Percentiles rank a stretch among this genome's conserved stretches.
Evolutionary conservation across 1,284 basidiomycete genomes (phyloP).

Genomic region (Phenoliferia sp.): DNA sequence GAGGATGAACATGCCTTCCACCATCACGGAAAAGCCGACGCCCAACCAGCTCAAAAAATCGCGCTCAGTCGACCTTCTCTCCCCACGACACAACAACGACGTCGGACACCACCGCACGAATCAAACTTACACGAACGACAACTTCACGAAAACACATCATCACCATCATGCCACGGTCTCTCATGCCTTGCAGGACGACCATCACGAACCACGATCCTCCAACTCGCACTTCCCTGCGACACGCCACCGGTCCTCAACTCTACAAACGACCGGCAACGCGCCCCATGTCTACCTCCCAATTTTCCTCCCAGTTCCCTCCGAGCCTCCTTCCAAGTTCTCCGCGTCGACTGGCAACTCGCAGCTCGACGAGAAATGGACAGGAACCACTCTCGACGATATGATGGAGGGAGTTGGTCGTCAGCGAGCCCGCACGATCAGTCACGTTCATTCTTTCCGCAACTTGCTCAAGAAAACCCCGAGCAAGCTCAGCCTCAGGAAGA

Average conservation of each 20-base stretch:
- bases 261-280: background rate
- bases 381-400: background rate
- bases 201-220: background rate
- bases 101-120: background rate
- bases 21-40: background rate
- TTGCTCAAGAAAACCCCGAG: conserved; percentile 8
- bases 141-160: background rate
- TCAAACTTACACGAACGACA: background rate
- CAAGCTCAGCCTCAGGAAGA: conserved; percentile 4
- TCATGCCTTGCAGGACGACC: background rate
- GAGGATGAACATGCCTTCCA: background rate
- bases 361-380: background rate
- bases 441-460: conserved; percentile 3
- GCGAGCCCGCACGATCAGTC: conserved; percentile 12
- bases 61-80: background rate
- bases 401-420: background rate
- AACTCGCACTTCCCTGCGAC: background rate
- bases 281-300: background rate
- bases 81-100: background rate
- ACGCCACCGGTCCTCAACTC: background rate
- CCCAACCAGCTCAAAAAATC: background rate
- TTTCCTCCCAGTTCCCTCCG: conserved; percentile 8
- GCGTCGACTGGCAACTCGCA: conserved; percentile 22
- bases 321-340: conserved; percentile 23
- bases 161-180: background rate